Evolutionary conservation across 768 basidiomycete genomes (phyloP), one percentile per base, ranked within the genome.

Genomic region (Cystobasidium onofrii): DNA sequence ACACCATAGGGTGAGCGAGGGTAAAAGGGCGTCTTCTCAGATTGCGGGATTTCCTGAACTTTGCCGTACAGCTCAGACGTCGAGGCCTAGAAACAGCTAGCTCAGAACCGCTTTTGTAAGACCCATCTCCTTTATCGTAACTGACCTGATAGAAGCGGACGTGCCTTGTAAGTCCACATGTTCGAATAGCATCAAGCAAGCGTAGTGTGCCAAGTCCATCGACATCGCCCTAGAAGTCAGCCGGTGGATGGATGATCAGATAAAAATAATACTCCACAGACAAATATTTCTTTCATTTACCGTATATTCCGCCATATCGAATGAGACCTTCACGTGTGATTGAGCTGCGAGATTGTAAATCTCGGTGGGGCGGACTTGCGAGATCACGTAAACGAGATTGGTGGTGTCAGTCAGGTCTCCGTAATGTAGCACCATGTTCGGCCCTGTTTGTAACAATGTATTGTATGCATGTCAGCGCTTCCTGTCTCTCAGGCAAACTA

Each of bases 281-380:
- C 15, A 6, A 39, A 6, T 39, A 39, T 15, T 39, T 15, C 39
- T 39, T 6, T 39, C 18, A 74, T 80, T 62, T 29, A 82, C 83
- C 0, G 95, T 98, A 84, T 98, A 98, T 83, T 98, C 94, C 29
- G 94, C 91, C 92, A 98, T 95, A 82, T 97, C 95, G 81, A 98
- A 98, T 31, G 93, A 96, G 76, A 98, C 94, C 82, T 98, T 98
- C 84, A 98, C 94, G 83, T 98, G 94, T 52, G 91, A 92, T 82
- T 98, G 94, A 18, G 94, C 94, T 55, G 92, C 94, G 65, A 98
- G 88, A 82, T 97, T 98, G 87, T 96, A 98, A 75, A 98, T 89
- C 83, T 98, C 95, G 25, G 92, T 89, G 1, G 94, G 94, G 81
- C 90, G 90, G 70, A 96, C 92, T 78, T 91, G 88, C 1, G 95